Base-by-base conservation (phyloP, 2,329 filamentous ascomycete species). In the Proliferodiscus dingleyae region DNA sequence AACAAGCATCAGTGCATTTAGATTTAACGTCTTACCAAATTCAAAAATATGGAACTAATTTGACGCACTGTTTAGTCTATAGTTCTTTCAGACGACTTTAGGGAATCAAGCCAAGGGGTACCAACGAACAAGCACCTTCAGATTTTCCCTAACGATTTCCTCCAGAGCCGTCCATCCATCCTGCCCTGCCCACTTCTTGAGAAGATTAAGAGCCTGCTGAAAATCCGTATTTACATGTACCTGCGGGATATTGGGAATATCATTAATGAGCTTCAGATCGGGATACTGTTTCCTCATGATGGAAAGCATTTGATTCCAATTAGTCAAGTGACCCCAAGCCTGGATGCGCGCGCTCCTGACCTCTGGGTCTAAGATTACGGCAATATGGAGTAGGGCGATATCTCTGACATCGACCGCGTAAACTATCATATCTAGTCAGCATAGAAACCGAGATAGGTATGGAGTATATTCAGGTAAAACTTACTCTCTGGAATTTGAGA, bases 321-420 rank as follows among this genome's bases (percentile, higher is more conserved):
- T 52, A 34, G 26, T 23, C 28, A n/a, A 37, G 8, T 51, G 28
- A 0, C 47, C 61, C 53, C 54, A 59, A 4, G 50, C 46, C 21
- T 56, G 52, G 10, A 63, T 41, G 7, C 61, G 60, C 15, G 33
- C 29, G 23, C 45, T 46, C 16, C 47, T 38, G 5, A 60, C 48
- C 4, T 59, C 53, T 3, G 57, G 52, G 36, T 63, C 61, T 9
- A 62, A 41, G 1, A 56, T 34, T 4, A 55, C 54, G 6, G 56
- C 61, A 8, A 62, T 47, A 32, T 64, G 61, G 5, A 63, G 29
- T 22, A 54, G n/a, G 2, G 56, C 61, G 4, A 57, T 51, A 26
- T 64, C 60, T 21, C 52, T 51, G 6, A 60, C 55, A 33, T 62
- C 53, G 15, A 57, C 43, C 43, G 16, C 13, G 9, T 32, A 32